Evolutionary conservation across 2,329 filamentous ascomycete genomes (phyloP).

Genomic region (Onygena corvina): DNA sequence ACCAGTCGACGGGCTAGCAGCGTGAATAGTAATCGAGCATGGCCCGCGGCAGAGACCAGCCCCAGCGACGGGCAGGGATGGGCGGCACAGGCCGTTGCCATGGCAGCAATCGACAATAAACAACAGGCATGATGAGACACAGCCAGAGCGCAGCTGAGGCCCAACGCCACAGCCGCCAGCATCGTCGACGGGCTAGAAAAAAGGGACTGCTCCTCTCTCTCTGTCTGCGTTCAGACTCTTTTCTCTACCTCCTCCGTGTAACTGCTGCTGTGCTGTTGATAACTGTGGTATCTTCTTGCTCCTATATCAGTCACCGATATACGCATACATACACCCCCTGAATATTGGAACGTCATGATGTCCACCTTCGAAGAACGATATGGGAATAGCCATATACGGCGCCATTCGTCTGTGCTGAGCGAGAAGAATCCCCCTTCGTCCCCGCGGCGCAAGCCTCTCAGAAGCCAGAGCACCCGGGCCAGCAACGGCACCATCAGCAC

Average conservation of each 20-base stretch:
- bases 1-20: no score
- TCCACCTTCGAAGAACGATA: conserved; percentile 14
- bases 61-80: neutral
- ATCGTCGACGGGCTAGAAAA: neutral
- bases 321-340: no score
- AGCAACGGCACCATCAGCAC: conserved; percentile 89
- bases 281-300: neutral
- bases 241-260: neutral
- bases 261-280: neutral
- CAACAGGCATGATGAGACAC: neutral
- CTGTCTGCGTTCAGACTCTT: neutral
- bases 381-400: conserved; percentile 41
- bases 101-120: conserved; percentile 21
- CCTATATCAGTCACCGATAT: no score
- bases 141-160: neutral
- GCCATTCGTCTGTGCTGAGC: conserved; percentile 41
- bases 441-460: conserved; percentile 36
- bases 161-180: neutral
- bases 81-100: conserved; percentile 23
- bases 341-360: conserved; percentile 9
- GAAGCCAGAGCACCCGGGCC: conserved; percentile 50
- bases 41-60: no score
- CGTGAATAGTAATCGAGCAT: no score
- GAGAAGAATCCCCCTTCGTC: conserved; percentile 29
- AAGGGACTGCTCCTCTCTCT: neutral